Percentiles rank a stretch among this genome's conserved stretches.
phyloP scores from a whole-genome alignment of 345 rosid genomes.

The Tarenaya hassleriana region DNA sequence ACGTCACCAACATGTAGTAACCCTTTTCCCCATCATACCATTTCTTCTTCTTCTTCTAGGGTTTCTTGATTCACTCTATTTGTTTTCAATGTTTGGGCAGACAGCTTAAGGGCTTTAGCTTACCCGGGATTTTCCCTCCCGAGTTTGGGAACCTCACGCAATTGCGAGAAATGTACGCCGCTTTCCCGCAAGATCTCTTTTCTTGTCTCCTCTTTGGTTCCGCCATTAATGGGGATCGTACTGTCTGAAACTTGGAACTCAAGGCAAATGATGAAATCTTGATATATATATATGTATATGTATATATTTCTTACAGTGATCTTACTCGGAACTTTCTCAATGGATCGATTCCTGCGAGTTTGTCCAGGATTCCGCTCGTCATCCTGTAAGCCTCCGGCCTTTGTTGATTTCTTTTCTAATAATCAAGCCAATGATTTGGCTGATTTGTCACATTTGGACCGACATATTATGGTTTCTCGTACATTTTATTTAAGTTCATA shows the following conservation, averaged over 20 bases:
- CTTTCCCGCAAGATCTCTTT: not conserved
- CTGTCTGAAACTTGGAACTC: slow-evolving; percentile 6
- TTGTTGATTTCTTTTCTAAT: not conserved
- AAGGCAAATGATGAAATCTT: slow-evolving; percentile 6
- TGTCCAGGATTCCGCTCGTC: slow-evolving; percentile 46
- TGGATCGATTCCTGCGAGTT: slow-evolving; percentile 59
- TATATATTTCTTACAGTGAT: slow-evolving; percentile 43
- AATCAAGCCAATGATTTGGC: not conserved
- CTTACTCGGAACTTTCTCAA: slow-evolving; percentile 58
- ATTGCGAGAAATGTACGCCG: slow-evolving; percentile 52
- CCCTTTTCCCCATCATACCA: not conserved
- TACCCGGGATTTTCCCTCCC: slow-evolving; percentile 58
- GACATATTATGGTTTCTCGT: no score
- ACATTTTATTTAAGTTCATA: no score
- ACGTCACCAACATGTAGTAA: slow-evolving; percentile 52
- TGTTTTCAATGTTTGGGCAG: slow-evolving; percentile 29
- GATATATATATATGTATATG: not conserved
- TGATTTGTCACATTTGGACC: slow-evolving; percentile 3
- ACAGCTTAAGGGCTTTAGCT: slow-evolving; percentile 40
- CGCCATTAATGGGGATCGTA: no score
- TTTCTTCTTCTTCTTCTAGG: not conserved
- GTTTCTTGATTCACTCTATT: not conserved
- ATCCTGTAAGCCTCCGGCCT: slow-evolving; percentile 42
- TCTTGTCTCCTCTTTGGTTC: not conserved
- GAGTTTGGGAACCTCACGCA: slow-evolving; percentile 56